Base-by-base conservation (phyloP, 2,329 filamentous ascomycete genomes). In the Claviceps quebecensis region DNA sequence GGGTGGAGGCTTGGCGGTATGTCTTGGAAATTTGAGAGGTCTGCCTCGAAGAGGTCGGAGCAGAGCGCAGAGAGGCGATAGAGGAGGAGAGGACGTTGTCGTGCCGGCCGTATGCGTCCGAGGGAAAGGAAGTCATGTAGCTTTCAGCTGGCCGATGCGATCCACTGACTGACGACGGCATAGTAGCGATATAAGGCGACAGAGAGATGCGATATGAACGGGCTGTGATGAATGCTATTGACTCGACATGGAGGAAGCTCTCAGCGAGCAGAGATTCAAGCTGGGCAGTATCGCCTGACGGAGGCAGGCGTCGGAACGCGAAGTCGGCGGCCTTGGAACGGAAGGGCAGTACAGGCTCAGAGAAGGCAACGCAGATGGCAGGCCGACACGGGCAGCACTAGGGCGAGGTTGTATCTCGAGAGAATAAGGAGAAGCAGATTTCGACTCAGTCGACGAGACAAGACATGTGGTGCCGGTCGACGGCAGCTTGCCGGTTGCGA, bases 1-100 rank as follows among this genome's bases (percentile, higher is more conserved):
- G 78, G 57, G 93, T 90, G 6, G 89, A 94, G 36, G 93, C 87
- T 71, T 95, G 89, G 58, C 91, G 87, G 71, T 97, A 97, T 34
- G 86, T 86, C 69, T 93, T 93, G 58, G 91, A 93, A 61, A 95
- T 86, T 61, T 86, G 80, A 47, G 80, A 83, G 45, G 82, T 75
- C 50, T 81, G 79, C 50, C 83, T 81, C 43, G 76, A 69, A 23
- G 76, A 71, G 29, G 72, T 70, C 48, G 83, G 78, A 48, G 80
- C 80, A 16, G 80, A 80, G 14, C 80, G 78, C 47, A 87, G 72
- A 52, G 82, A 86, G 50, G 83, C 80, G 59, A 86, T 79, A 55
- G 87, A 87, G 52, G 80, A 78, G 43, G 83, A 79, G 52, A 80
- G 69, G 46, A 72, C 61, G 53, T 68, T 67, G 50, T 81, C 78